Evolutionary conservation across 148 eudicot species (phyloP).

Genomic region (Salicornia ramosissima): DNA sequence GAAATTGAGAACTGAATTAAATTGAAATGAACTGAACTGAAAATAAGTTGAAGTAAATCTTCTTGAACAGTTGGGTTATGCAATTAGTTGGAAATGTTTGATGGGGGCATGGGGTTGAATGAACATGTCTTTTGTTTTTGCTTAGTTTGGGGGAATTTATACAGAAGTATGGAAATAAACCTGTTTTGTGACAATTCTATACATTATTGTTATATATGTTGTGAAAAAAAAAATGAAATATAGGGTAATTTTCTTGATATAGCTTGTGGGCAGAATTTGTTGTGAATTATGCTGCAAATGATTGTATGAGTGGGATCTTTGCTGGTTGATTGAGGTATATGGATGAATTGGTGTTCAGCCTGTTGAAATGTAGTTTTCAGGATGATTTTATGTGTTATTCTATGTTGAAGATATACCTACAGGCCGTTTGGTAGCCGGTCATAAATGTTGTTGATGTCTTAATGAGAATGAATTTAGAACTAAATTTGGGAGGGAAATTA

Average conservation of each 20-base stretch:
- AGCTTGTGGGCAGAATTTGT: background rate
- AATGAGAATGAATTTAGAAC: no score
- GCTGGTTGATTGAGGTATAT: background rate
- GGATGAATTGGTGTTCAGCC: background rate
- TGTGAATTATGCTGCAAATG: background rate
- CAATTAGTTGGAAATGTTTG: background rate
- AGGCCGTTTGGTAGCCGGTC: no score
- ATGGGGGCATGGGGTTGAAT: constrained; percentile 8
- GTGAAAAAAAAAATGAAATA: no score
- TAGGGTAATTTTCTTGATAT: background rate
- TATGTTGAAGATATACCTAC: no score
- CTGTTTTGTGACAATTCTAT: background rate
- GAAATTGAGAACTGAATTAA: no score
- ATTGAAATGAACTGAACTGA: no score
- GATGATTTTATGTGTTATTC: no score
- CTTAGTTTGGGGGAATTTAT: background rate
- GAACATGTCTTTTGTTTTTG: background rate
- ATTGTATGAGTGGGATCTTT: background rate
- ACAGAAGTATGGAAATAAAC: background rate
- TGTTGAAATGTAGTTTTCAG: background rate
- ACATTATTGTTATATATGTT: background rate
- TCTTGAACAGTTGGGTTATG: background rate
- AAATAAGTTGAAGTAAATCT: no score
- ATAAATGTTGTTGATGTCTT: no score
- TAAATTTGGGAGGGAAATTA: no score